A percentile compares a stretch with the other conserved stretches of the same genome.
These are phyloP conservation scores for Skeletonema tropicum DNA, from an alignment of 108 stramenopile species.

Conservation along the genomic window DNA sequence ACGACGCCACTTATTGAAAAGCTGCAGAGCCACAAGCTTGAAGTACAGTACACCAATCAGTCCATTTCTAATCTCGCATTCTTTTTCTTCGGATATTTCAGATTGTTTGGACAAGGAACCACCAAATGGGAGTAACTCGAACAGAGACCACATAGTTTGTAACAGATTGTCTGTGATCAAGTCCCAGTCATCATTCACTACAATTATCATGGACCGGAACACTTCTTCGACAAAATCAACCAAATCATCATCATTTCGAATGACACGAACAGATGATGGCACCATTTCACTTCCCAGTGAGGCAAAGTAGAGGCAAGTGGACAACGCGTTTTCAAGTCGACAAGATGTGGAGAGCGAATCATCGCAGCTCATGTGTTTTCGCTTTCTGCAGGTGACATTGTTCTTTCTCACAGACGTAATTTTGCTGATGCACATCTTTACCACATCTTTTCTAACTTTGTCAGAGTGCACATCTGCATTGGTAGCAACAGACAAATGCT, in stretches of 20 bases:
- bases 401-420: constrained; percentile 18
- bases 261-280: neutral
- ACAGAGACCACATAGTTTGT: constrained; percentile 31
- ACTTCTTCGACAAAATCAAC: constrained; percentile 26
- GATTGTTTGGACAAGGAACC: neutral
- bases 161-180: constrained; percentile 14
- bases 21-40: constrained; percentile 27
- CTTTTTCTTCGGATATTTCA: neutral
- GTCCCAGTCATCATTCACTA: constrained; percentile 20
- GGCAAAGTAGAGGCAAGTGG: constrained; percentile 27
- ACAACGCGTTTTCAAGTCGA: constrained; percentile 25
- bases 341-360: neutral
- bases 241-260: constrained; percentile 20
- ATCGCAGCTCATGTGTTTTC: neutral
- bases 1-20: constrained; percentile 36
- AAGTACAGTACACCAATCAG: constrained; percentile 18
- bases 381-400: neutral
- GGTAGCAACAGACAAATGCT: neutral
- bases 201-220: constrained; percentile 23
- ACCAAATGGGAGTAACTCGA: constrained; percentile 30
- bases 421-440: constrained; percentile 36
- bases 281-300: constrained; percentile 20
- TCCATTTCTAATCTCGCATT: neutral
- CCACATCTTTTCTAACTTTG: constrained; percentile 24
- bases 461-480: constrained; percentile 3